Evolutionary conservation across 805 yeast species (phyloP).

Genomic region (Scheffersomyces stipitis): DNA sequence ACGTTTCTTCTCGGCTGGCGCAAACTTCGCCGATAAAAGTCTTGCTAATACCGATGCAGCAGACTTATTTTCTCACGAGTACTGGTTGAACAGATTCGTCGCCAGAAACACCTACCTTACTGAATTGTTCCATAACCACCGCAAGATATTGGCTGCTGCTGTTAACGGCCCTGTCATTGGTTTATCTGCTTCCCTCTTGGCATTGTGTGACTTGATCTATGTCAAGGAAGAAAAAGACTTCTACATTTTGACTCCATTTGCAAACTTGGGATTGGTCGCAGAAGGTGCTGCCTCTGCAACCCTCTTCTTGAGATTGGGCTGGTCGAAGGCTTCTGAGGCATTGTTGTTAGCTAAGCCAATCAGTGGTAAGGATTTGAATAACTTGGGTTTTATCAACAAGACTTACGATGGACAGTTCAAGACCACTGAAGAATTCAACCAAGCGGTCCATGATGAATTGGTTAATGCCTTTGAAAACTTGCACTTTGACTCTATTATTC

Average conservation of each 20-base stretch:
- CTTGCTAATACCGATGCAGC: slow-evolving; percentile 27
- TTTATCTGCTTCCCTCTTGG: slow-evolving; percentile 67
- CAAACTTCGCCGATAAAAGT: slow-evolving; percentile 54
- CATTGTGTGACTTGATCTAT: slow-evolving; percentile 76
- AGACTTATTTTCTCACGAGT: slow-evolving; percentile 32
- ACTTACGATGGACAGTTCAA: slow-evolving; percentile 42
- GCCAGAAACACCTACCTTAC: slow-evolving; percentile 72
- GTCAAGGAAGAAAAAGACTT: slow-evolving; percentile 58
- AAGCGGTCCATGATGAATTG: slow-evolving; percentile 34
- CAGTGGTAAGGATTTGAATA: slow-evolving; percentile 52
- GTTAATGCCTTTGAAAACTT: slow-evolving; percentile 38
- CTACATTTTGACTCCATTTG: slow-evolving; percentile 70
- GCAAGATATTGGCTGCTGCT: slow-evolving; percentile 68
- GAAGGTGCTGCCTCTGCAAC: slow-evolving; percentile 79
- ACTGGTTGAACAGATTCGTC: slow-evolving; percentile 60
- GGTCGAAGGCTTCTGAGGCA: slow-evolving; percentile 71
- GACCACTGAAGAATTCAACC: slow-evolving; percentile 45
- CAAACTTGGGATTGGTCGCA: slow-evolving; percentile 76
- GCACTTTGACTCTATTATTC: slow-evolving; percentile 44
- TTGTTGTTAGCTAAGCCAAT: slow-evolving; percentile 69
- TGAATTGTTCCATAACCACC: slow-evolving; percentile 65
- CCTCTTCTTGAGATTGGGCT: slow-evolving; percentile 67
- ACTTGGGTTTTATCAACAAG: slow-evolving; percentile 63
- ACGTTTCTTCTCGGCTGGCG: slow-evolving; percentile 81
- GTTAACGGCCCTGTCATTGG: slow-evolving; percentile 90